Base-by-base conservation (phyloP, 306 rosid species). In the Oemleria cerasiformis region DNA sequence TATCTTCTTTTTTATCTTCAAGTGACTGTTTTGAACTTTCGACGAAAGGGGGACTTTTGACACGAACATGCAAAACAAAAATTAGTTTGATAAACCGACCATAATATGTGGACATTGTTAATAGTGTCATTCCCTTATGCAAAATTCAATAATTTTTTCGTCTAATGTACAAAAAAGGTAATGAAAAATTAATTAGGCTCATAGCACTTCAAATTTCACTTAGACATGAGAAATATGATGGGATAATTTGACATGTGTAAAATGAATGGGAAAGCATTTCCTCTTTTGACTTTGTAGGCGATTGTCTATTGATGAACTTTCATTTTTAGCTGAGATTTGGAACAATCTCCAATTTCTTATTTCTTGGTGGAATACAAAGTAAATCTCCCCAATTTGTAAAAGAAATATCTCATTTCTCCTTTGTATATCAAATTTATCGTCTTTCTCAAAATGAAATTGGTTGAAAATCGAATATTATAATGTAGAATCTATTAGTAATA, bases 231-330 rank as follows among this genome's bases (percentile, higher is more conserved):
- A 59, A 30, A 59, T 16, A 59, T 4, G 64, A 30, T 25, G 1
- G 30, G 30, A 25, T 25, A 2, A 25, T 25, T 25, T 25, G 30
- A 25, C 30, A 25, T 25, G 30, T 25, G 15, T 55, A 19, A 43
- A 15, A 56, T 21, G 64, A 59, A 77, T 75, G 57, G 25, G 8
- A 60, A 72, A 62, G 72, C 70, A 38, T 63, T 70, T 48, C 63
- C 45, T 53, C 5, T 65, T 76, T 79, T 72, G 65, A 51, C 73
- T 77, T 77, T 72, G 85, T 60, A 68, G 81, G 76, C 74, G 71
- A 79, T 65, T 75, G 39, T 10, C 10, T 39, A 58, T 61, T 63
- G 43, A 17, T 44, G 48, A 77, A 40, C 44, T 51, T 71, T 63
- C 65, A 30, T 54, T 62, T 73, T 73, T n/a, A 68, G 51, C 65